Base-by-base conservation (phyloP, 2,329 filamentous ascomycete genomes). In the Diaporthe eres region DNA sequence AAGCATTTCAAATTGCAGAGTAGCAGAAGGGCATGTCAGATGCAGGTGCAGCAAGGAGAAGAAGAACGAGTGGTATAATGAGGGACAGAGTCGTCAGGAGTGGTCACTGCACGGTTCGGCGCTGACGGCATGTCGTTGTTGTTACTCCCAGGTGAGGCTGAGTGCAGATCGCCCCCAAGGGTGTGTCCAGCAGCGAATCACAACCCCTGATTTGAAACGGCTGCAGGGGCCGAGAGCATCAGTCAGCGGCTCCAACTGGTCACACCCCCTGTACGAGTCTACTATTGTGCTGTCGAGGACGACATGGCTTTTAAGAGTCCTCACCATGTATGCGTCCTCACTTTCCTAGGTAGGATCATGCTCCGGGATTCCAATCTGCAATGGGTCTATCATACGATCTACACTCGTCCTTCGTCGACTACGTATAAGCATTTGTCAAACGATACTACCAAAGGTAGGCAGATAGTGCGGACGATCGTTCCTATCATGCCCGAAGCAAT, bases 71-170 rank as follows among this genome's bases (percentile, higher is more conserved):
- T 53, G 19, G 49, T 49, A 34, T 34, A 55, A 65, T 60, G 58
- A 65, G 65, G 34, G 55, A 28, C 15, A 7, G 34, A 37, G 34
- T 39, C 5, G 65, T n/a, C 28, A 51, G 31, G 13, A 55, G 49
- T 55, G 34, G 65, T 55, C 65, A 42, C 47, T 53, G 65, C 47
- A 12, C 44, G 19, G 47, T 51, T 68, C 34, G 47, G 34, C 49
- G 49, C 28, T 65, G 71, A 73, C 47, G 58, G 47, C 47, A 65
- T 57, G 71, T 73, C 71, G 71, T 73, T 73, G 71, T 70, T 55
- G 65, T 70, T 55, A 34, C 34, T 39, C 47, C 49, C 65, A 19
- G 65, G 61, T 73, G 71, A 73, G 71, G 71, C 71, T 71, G 68
- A 71, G 65, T 70, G 47, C 65, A 28, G 65, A 70, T 70, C 65